Base-by-base conservation (phyloP, 1,139 yeast genomes). In the Scheffersomyces quercinus region DNA sequence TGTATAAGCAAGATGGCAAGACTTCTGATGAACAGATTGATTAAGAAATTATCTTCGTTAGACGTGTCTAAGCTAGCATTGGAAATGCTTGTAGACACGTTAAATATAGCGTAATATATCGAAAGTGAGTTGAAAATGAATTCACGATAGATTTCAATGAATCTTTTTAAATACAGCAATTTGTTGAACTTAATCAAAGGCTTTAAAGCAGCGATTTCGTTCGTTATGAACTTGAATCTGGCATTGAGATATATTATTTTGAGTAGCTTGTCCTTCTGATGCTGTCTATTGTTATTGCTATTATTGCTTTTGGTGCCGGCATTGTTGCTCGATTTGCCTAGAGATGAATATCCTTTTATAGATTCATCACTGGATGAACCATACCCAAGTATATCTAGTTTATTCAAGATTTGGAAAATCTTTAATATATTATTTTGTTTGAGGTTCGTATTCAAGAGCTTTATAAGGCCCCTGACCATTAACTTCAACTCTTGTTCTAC, bases 141-240 rank as follows among this genome's bases (percentile, higher is more conserved):
- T 60, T 91, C 97, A 58, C 99, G 74, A 49, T 88, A 82, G 4
- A 88, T 81, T 61, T 93, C 98, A 37, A 90, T 77, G 55, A 79
- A 85, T 50, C 96, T 70, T 54, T 90, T 90, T 44, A 90, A 69
- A 57, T 84, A 88, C 47, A 84, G 81, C 49, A 86, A 84, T 28
- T 82, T 75, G 40, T 65, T 73, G 54, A 65, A 70, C 50, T 67
- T 69, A 39, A 73, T 73, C 48, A 85, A 67, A 0, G 87, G 90
- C 37, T 59, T 60, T 41, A 83, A 71, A 30, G 82, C 77, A 0
- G 77, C 70, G 43, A 88, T 67, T 54, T 89, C 90, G 44, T 68
- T 70, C 35, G 70, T 60, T 36, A 86, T 82, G 56, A 82, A 85
- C 46, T 79, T 79, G 62, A 67, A 81, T 37, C 93, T 67, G 31